A percentile compares a stretch with the other conserved stretches of the same genome.
Conservation (phyloP, 1,284 basidiomycete species). For the Pholiota adiposa region DNA sequence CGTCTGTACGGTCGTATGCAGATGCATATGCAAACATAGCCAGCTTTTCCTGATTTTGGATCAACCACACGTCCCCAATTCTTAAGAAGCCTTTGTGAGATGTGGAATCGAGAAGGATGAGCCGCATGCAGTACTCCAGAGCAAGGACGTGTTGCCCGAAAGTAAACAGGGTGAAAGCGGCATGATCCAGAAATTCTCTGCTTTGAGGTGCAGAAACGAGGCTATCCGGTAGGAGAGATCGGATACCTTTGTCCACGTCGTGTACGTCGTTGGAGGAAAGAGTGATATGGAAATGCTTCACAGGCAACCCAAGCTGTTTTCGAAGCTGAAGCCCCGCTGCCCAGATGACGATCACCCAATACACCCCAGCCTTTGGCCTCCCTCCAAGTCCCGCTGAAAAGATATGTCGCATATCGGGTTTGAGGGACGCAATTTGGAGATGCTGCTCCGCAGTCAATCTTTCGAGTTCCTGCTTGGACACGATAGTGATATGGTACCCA, state of each 20-base stretch:
- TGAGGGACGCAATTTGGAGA: conserved; percentile 18
- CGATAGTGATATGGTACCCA: conserved; percentile 45
- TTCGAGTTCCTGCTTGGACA: conserved; percentile 40
- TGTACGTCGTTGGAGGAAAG: conserved; percentile 48
- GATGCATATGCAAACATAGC: conserved; percentile 58
- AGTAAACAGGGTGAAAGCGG: conserved; percentile 48
- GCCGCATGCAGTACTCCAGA: conserved; percentile 33
- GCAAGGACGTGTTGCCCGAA: conserved; percentile 42
- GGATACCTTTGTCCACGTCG: conserved; percentile 49
- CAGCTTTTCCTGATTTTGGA: conserved; percentile 44
- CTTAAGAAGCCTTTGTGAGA: conserved; percentile 54
- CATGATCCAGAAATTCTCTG: conserved; percentile 49
- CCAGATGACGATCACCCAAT: conserved; percentile 60
- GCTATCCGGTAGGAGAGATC: conserved; percentile 39
- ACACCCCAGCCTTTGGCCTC: conserved; percentile 34
- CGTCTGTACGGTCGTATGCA: conserved; percentile 43
- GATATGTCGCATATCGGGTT: conserved; percentile 33
- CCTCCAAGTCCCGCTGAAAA: conserved; percentile 46
- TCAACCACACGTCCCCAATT: conserved; percentile 49
- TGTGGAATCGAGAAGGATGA: conserved; percentile 36
- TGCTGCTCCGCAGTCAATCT: conserved; percentile 20
- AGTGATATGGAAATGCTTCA: conserved; percentile 60
- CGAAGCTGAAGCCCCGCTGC: conserved; percentile 54
- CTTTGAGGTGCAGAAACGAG: conserved; percentile 33
- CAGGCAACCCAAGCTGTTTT: conserved; percentile 48